Percentiles rank a stretch among this genome's conserved stretches.
These are phyloP conservation scores for Pleurotus cornucopiae DNA, from an alignment of 768 basidiomycete species.

Conservation along the genomic window DNA sequence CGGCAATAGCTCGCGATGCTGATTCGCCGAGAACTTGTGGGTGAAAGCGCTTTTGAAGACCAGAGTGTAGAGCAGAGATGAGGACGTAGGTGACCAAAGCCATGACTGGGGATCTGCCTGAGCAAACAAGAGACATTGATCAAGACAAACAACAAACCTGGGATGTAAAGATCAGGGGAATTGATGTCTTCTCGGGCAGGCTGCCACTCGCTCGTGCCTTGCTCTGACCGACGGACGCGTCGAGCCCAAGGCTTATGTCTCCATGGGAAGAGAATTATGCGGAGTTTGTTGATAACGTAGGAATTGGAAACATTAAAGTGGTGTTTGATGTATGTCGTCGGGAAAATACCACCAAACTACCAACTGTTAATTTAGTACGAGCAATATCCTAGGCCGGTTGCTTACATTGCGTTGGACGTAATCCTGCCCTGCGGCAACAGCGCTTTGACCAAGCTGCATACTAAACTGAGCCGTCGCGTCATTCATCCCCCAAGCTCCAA, in stretches of 20 bases:
- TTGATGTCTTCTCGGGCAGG: conserved; percentile 94
- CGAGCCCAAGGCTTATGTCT: conserved; percentile 84
- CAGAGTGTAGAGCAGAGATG: conserved; percentile 79
- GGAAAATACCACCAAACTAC: conserved; percentile 79
- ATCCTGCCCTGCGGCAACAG: conserved; percentile 90
- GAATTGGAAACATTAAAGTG: conserved; percentile 96
- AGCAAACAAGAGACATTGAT: too few relatives aligned
- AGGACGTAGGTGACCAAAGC: conserved; percentile 94
- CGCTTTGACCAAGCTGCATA: conserved; percentile 90
- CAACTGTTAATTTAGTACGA: conserved; percentile 9
- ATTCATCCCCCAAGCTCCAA: conserved; percentile 81
- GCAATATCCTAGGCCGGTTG: conserved; percentile 9
- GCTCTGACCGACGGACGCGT: conserved; percentile 58
- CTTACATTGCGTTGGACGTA: conserved; percentile 93
- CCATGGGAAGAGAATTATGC: conserved; percentile 94
- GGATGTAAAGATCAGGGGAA: conserved; percentile 95
- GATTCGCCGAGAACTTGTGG: conserved; percentile 86
- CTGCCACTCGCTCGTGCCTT: conserved; percentile 72
- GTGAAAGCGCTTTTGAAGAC: conserved; percentile 78
- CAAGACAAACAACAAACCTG: conserved; percentile 43
- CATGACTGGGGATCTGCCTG: conserved; percentile 58
- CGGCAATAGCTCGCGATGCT: conserved; percentile 78
- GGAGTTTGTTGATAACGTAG: conserved; percentile 89
- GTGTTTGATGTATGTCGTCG: conserved; percentile 74
- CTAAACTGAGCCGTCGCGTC: conserved; percentile 94